Evolutionary conservation across 805 yeast species (phyloP).

Genomic region (Kluyveromyces nonfermentans): DNA sequence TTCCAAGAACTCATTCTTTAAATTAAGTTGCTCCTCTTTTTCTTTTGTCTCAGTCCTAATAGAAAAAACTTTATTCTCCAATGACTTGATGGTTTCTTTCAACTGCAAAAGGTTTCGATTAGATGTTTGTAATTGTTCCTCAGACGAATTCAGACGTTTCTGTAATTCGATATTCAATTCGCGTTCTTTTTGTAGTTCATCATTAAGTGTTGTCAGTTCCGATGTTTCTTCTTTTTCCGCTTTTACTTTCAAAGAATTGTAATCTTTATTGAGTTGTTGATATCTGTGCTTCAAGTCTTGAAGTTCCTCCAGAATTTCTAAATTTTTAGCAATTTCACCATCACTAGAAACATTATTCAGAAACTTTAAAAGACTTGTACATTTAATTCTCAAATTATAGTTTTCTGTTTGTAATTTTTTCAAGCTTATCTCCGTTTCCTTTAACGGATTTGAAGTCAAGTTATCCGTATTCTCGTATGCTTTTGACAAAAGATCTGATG

Average conservation of each 20-base stretch:
- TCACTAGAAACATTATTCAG: slow-evolving; percentile 21
- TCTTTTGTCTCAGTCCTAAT: slow-evolving; percentile 4
- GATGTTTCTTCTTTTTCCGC: slow-evolving; percentile 9
- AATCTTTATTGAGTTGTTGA: slow-evolving; percentile 8
- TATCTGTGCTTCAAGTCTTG: slow-evolving; percentile 15
- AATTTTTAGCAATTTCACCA: slow-evolving; percentile 16
- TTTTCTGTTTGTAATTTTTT: slow-evolving; percentile 19
- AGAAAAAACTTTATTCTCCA: slow-evolving; percentile 2
- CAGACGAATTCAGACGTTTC: slow-evolving; percentile 4
- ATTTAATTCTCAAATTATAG: slow-evolving; percentile 20
- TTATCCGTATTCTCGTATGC: slow-evolving; percentile 6
- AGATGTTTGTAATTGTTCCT: slow-evolving; percentile 5
- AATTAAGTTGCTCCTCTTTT: slow-evolving; percentile 7
- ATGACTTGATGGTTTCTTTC: slow-evolving; percentile 7
- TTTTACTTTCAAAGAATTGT: slow-evolving; percentile 10
- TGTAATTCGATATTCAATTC: slow-evolving; percentile 4
- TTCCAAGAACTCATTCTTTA: slow-evolving; percentile 7
- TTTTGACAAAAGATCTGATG: slow-evolving; percentile 15
- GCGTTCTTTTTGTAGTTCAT: neutral
- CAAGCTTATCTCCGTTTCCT: slow-evolving; percentile 23
- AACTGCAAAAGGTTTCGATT: slow-evolving; percentile 7
- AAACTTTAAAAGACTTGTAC: slow-evolving; percentile 23
- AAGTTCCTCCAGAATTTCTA: slow-evolving; percentile 18
- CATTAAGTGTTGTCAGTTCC: neutral
- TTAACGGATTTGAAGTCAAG: slow-evolving; percentile 22